Evolutionary conservation across 2,329 filamentous ascomycete species (phyloP).

Genomic region (Ophiostoma ulmi): DNA sequence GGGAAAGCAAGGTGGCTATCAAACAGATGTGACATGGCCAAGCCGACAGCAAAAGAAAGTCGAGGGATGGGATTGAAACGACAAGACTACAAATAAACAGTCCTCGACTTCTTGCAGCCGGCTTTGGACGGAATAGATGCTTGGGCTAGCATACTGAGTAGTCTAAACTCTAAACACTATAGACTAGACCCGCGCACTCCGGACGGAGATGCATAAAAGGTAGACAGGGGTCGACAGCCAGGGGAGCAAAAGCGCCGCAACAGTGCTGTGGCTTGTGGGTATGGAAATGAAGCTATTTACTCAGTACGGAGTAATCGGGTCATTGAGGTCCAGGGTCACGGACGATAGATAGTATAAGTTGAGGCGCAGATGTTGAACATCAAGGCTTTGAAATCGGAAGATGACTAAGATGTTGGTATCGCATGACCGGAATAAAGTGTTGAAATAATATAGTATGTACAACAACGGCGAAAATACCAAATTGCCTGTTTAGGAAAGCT

Average conservation of each 20-base stretch:
- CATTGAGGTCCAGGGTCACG: too few relatives aligned
- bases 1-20: background rate
- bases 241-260: background rate
- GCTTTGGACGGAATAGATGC: too few relatives aligned
- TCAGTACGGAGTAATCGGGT: background rate
- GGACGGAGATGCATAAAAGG: background rate
- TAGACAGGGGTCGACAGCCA: background rate
- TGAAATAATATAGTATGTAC: background rate
- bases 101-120: background rate
- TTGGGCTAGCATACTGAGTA: too few relatives aligned
- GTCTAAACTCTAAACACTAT: background rate
- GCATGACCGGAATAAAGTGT: background rate
- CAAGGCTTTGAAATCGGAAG: background rate
- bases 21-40: background rate
- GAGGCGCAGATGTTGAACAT: background rate
- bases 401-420: background rate
- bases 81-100: background rate
- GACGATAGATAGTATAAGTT: background rate
- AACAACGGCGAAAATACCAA: background rate
- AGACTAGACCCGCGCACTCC: constrained; percentile 1
- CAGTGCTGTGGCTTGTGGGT: background rate
- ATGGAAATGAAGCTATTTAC: background rate
- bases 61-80: background rate
- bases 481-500: constrained; percentile 3
- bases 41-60: background rate